phyloP scores from a whole-genome alignment of 2,329 filamentous ascomycete species.

The Ophiostoma himal-ulmi region DNA sequence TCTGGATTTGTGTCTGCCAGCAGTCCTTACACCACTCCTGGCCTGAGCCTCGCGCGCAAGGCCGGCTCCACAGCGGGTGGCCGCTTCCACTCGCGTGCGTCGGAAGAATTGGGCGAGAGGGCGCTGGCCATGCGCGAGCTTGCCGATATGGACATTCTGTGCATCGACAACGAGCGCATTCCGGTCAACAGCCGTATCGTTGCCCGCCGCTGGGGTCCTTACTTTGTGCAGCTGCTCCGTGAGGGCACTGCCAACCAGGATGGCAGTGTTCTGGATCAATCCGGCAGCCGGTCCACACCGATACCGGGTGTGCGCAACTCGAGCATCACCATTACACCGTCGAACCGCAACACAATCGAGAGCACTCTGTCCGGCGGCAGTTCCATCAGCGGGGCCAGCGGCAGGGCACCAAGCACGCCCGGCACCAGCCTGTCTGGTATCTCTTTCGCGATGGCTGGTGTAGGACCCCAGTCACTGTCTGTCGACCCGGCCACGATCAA shows the following conservation, averaged over 20 bases:
- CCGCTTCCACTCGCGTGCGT: constrained; percentile 66
- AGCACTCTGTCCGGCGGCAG: constrained; percentile 43
- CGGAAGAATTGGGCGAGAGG: constrained; percentile 78
- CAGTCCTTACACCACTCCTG: constrained; percentile 56
- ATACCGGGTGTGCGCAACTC: constrained; percentile 57
- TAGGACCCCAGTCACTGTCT: constrained; percentile 31
- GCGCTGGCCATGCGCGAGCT: constrained; percentile 76
- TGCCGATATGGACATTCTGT: constrained; percentile 93
- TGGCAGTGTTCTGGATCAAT: constrained; percentile 60
- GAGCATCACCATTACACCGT: constrained; percentile 76
- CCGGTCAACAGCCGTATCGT: constrained; percentile 89
- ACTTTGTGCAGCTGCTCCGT: constrained; percentile 85
- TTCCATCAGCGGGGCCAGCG: constrained; percentile 31
- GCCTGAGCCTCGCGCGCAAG: constrained; percentile 52
- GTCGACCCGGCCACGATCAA: constrained; percentile 47
- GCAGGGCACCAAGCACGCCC: constrained; percentile 41
- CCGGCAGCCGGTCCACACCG: constrained; percentile 66
- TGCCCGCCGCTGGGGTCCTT: constrained; percentile 85
- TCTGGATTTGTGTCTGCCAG: constrained; percentile 83
- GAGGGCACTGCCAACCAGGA: constrained; percentile 70
- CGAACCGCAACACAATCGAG: constrained; percentile 47
- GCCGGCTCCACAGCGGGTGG: constrained; percentile 66
- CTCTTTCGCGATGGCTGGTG: constrained; percentile 22
- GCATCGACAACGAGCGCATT: constrained; percentile 83
- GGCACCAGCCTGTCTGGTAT: constrained; percentile 41